Conservation (phyloP, 73 alveolate species). For the Tetrahymena borealis region DNA sequence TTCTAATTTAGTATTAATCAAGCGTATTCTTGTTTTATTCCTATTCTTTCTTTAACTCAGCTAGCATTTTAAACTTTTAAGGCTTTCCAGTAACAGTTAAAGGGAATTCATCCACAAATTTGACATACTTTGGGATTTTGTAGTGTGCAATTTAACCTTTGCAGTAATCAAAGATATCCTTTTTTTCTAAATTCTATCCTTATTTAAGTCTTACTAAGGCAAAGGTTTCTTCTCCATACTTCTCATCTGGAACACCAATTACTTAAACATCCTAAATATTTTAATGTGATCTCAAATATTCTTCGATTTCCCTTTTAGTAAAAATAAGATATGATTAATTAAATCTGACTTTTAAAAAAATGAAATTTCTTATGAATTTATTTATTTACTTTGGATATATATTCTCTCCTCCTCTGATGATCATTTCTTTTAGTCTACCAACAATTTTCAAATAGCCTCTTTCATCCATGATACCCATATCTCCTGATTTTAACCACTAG, state of each 20-base stretch:
- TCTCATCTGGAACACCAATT: slow-evolving; percentile 67
- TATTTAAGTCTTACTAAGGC: slow-evolving; percentile 65
- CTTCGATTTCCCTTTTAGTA: slow-evolving; percentile 58
- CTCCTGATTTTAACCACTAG: slow-evolving; percentile 73
- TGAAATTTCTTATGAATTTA: too few relatives aligned
- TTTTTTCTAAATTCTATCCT: slow-evolving; percentile 7
- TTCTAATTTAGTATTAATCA: slow-evolving; percentile 11
- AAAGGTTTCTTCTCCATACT: slow-evolving; percentile 71
- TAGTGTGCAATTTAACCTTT: slow-evolving; percentile 59
- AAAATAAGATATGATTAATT: too few relatives aligned
- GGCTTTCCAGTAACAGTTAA: slow-evolving; percentile 81
- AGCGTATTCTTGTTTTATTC: background rate
- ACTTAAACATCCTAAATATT: slow-evolving; percentile 60
- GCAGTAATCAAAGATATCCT: slow-evolving; percentile 46
- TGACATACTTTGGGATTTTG: slow-evolving; percentile 56
- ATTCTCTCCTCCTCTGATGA: slow-evolving; percentile 87
- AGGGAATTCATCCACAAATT: slow-evolving; percentile 53
- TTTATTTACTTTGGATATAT: slow-evolving; percentile 67
- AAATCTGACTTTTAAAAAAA: too few relatives aligned
- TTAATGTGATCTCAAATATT: slow-evolving; percentile 48
- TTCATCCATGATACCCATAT: slow-evolving; percentile 61
- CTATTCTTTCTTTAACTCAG: slow-evolving; percentile 14
- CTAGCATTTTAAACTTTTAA: slow-evolving; percentile 64
- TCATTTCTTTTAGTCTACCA: slow-evolving; percentile 81
- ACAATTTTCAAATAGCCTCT: slow-evolving; percentile 65